Base-by-base conservation (phyloP, 2,329 filamentous ascomycete genomes). In the Paecilomyces sp. region DNA sequence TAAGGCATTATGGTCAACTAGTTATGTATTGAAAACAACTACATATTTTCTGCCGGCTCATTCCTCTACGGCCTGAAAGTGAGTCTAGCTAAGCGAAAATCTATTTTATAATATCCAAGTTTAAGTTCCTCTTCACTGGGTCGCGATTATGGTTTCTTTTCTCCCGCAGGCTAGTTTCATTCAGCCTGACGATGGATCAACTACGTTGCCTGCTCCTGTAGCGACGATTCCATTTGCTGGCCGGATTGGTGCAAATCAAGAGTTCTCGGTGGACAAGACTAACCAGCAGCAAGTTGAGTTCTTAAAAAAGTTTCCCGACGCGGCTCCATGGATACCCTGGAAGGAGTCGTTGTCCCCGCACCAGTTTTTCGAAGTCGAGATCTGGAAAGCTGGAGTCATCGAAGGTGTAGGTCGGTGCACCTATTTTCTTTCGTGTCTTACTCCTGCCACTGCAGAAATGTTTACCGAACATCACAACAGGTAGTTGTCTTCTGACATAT, bases 371-470 rank as follows among this genome's bases (percentile, higher is more conserved):
- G 70, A 71, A 36, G 22, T 63, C 1, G 66, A 71, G 56, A 57
- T 79, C 1, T 79, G 75, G 74, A 79, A 77, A 58, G 74, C 74
- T 1, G 76, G 75, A 1, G 41, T 77, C 2, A 67, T 78, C 2
- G 77, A 79, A 64, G 76, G 74, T 24, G 60, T 78, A 9, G 74
- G 73, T 71, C 30, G 59, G 58, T 52, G 18, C 30, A 28, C 52
- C 60, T 15, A 41, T 15, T 13, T 15, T 25, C n/a, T 18, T 12
- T 12, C 12, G n/a, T 7, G 5, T 22, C 57, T 18, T 25, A 13
- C 15, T 60, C 54, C 13, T 50, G 57, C 55, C 58, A 55, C 22
- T 15, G 71, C 58, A 65, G 72, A 61, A 64, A 70, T 57, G 64
- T 67, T 58, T 71, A 66, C 56, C 64, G 68, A 5, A 41, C 12